Base-by-base conservation (phyloP, 495 filamentous ascomycete genomes). In the Penicillium ochrochloron region DNA sequence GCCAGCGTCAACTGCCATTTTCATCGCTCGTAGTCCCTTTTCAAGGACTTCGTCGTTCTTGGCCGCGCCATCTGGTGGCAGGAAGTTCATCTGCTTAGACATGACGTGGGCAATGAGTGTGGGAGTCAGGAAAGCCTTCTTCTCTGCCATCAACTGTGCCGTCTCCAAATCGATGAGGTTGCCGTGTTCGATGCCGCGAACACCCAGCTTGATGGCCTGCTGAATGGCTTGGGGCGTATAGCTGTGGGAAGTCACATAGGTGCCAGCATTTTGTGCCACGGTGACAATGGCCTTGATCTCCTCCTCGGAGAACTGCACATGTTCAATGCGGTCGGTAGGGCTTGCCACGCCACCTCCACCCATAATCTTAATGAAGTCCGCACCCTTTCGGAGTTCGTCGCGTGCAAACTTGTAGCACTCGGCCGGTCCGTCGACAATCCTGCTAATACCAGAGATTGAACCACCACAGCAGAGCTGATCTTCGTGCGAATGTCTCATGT, bases 301-400 rank as follows among this genome's bases (percentile, higher is more conserved):
- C 41, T 81, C 80, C 11, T 76, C 67, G 1, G 83, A 79, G 70
- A 85, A 87, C 66, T 87, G 84, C 3, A 82, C 70, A 65, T 75
- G 75, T 21, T 82, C 75, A 29, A 86, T 65, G 44, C 67, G 68
- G 64, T 85, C 84, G 0, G 84, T 82, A 0, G 82, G 82, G 35
- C 73, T 80, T 0, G 80, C 81, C 8, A 86, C 84, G 2, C 84
- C 84, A 0, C 84, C 83, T 5, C 81, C 79, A 8, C 75, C 72
- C 84, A 86, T 85, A 58, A 86, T 85, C 71, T 86, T 86, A 71
- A 86, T 78, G 59, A 85, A 85, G 52, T 86, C 80, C 2, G 83
- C 79, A 0, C 84, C 84, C 12, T 68, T 71, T 5, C 84, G 75
- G 10, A 86, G 67, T 68, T 84, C 80, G 41, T 86, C 83, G 11